Evolutionary conservation across 2,329 filamentous ascomycete genomes (phyloP).

Genomic region (Didymella glomerata): DNA sequence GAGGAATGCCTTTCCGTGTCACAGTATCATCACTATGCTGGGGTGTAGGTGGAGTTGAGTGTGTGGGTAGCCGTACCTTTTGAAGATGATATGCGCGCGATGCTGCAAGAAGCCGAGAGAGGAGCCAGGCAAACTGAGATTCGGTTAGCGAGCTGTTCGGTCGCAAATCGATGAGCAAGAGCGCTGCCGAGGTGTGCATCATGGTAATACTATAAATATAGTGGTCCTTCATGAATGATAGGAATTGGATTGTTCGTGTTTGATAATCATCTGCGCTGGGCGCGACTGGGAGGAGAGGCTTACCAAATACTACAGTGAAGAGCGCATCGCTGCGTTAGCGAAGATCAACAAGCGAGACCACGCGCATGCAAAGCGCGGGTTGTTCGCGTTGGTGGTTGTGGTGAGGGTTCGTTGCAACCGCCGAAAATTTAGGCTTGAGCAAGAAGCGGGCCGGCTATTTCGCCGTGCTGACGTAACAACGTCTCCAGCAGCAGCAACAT

Average conservation of each 20-base stretch:
- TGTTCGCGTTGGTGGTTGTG: slow-evolving; percentile 23
- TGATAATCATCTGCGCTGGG: slow-evolving; percentile 54
- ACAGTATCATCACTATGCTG: slow-evolving; percentile 66
- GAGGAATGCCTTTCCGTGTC: slow-evolving; percentile 76
- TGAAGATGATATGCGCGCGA: slow-evolving; percentile 10
- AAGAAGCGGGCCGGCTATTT: slow-evolving; percentile 16
- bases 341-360: slow-evolving; percentile 15
- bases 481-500: slow-evolving; percentile 2
- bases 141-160: slow-evolving; percentile 30
- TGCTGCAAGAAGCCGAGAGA: background rate
- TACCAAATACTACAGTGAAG: slow-evolving; percentile 23
- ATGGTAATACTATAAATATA: slow-evolving; percentile 66
- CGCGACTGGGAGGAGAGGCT: slow-evolving; percentile 20
- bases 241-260: slow-evolving; percentile 66
- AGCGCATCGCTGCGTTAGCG: slow-evolving; percentile 28
- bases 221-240: slow-evolving; percentile 63
- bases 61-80: slow-evolving; percentile 54
- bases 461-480: slow-evolving; percentile 11
- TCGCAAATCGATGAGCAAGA: background rate
- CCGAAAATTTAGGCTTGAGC: slow-evolving; percentile 36
- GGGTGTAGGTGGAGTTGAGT: slow-evolving; percentile 16
- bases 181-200: slow-evolving; percentile 50
- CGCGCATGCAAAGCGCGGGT: slow-evolving; percentile 30
- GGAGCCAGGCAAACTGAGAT: slow-evolving; percentile 18
- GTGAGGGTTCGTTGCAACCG: slow-evolving; percentile 25